These are phyloP conservation scores for Combretum micranthum DNA, from an alignment of 345 rosid species.

Conservation along the genomic window DNA sequence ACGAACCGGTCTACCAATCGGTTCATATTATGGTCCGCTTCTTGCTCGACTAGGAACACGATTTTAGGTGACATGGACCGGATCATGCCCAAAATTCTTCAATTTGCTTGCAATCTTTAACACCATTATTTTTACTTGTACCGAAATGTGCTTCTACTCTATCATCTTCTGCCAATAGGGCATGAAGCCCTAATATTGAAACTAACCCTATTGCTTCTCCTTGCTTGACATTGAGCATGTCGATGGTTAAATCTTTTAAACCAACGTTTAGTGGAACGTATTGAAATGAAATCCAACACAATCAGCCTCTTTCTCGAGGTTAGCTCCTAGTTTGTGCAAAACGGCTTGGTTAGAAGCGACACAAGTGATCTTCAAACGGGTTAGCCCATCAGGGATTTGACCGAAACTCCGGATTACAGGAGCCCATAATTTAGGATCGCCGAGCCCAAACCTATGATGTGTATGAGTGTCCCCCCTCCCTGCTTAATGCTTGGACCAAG, in stretches of 20 bases:
- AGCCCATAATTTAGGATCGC: slow-evolving; percentile 31
- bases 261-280: slow-evolving; percentile 26
- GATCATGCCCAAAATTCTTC: slow-evolving; percentile 21
- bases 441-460: slow-evolving; percentile 41
- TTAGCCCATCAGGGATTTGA: slow-evolving; percentile 13
- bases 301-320: slow-evolving; percentile 38
- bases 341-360: slow-evolving; percentile 7
- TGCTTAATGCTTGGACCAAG: slow-evolving; percentile 19
- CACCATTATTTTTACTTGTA: slow-evolving; percentile 4
- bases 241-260: slow-evolving; percentile 24
- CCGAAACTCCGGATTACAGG: slow-evolving; percentile 30
- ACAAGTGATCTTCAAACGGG: slow-evolving; percentile 37
- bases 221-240: slow-evolving; percentile 25
- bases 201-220: slow-evolving; percentile 41
- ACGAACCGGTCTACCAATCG: slow-evolving; percentile 30
- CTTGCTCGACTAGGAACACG: slow-evolving; percentile 36
- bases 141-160: slow-evolving; percentile 38
- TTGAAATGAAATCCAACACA: slow-evolving; percentile 31
- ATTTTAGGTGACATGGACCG: slow-evolving; percentile 29
- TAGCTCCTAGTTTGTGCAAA: slow-evolving; percentile 27
- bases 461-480: slow-evolving; percentile 27
- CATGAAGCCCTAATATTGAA: slow-evolving; percentile 39
- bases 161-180: slow-evolving; percentile 40
- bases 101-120: slow-evolving; percentile 30
- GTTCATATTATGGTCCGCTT: slow-evolving; percentile 32